These are phyloP conservation scores for Penicillium lividum DNA, from an alignment of 495 filamentous ascomycete species.

Conservation along the genomic window DNA sequence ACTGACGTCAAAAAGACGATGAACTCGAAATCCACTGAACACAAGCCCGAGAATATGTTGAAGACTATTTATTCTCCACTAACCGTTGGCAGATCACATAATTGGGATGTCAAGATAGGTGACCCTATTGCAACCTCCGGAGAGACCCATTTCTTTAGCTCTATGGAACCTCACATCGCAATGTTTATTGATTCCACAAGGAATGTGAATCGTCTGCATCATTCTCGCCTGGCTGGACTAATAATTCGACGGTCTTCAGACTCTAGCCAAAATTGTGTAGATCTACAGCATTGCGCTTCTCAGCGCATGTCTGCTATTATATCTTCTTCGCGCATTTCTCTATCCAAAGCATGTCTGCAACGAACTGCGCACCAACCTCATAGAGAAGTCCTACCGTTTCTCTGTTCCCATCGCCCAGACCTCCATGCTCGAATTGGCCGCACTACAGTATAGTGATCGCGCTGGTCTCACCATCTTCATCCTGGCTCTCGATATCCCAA, in stretches of 20 bases:
- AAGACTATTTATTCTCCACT: background rate
- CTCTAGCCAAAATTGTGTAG: slow-evolving; percentile 35
- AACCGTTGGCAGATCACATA: background rate
- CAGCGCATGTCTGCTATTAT: slow-evolving; percentile 21
- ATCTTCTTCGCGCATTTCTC: slow-evolving; percentile 27
- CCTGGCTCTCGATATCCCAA: slow-evolving; percentile 29
- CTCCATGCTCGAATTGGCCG: slow-evolving; percentile 29
- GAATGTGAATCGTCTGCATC: slow-evolving; percentile 29
- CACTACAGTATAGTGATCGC: slow-evolving; percentile 22
- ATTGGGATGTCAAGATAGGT: background rate
- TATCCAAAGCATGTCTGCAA: slow-evolving; percentile 28
- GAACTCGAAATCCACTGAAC: background rate
- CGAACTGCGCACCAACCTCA: slow-evolving; percentile 22
- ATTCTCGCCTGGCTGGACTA: slow-evolving; percentile 34
- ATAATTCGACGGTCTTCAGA: slow-evolving; percentile 31
- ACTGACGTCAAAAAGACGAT: background rate
- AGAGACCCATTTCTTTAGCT: slow-evolving; percentile 18
- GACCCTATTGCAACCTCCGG: slow-evolving; percentile 6
- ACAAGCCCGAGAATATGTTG: background rate
- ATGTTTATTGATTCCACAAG: slow-evolving; percentile 38
- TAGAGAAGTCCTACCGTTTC: slow-evolving; percentile 36
- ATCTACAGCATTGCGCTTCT: slow-evolving; percentile 33
- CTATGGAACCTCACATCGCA: slow-evolving; percentile 33
- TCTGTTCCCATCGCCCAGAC: slow-evolving; percentile 34
- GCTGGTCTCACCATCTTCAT: slow-evolving; percentile 27